phyloP scores from a whole-genome alignment of 495 filamentous ascomycete genomes.

The Choiromyces venosus region DNA sequence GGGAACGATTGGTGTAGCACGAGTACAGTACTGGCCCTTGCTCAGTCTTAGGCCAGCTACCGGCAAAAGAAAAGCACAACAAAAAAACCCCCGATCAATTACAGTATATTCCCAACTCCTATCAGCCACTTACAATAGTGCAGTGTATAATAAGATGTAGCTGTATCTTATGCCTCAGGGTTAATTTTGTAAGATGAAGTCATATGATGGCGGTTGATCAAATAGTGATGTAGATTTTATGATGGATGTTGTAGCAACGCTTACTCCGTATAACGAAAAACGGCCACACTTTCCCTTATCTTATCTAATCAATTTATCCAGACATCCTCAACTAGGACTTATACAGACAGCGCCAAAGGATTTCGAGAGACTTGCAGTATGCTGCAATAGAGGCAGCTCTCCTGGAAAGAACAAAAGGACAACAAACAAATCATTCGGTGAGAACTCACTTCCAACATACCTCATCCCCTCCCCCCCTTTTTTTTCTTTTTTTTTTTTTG shows the following conservation, averaged over 20 bases:
- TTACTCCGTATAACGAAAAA: neutral
- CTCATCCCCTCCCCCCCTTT: neutral
- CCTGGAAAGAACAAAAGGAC: neutral
- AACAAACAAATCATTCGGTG: neutral
- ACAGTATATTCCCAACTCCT: neutral
- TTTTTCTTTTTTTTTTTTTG: no score
- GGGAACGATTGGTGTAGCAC: neutral
- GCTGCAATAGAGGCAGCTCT: neutral
- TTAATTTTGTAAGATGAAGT: neutral
- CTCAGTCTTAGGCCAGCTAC: neutral
- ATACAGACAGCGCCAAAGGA: neutral
- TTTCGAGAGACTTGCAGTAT: neutral
- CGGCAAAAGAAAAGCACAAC: neutral
- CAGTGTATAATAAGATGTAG: neutral
- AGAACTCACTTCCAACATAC: neutral
- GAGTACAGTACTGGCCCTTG: neutral
- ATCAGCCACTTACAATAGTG: neutral
- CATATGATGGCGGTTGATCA: neutral
- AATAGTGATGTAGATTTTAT: neutral
- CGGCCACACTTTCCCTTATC: neutral
- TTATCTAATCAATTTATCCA: neutral
- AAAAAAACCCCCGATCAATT: neutral
- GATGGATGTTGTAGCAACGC: neutral
- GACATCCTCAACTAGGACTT: neutral
- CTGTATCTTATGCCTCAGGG: neutral